Percentiles rank a stretch among this genome's conserved stretches.
Conservation (phyloP, 176 grass and related monocot species). For the Zoysia pacifica region DNA sequence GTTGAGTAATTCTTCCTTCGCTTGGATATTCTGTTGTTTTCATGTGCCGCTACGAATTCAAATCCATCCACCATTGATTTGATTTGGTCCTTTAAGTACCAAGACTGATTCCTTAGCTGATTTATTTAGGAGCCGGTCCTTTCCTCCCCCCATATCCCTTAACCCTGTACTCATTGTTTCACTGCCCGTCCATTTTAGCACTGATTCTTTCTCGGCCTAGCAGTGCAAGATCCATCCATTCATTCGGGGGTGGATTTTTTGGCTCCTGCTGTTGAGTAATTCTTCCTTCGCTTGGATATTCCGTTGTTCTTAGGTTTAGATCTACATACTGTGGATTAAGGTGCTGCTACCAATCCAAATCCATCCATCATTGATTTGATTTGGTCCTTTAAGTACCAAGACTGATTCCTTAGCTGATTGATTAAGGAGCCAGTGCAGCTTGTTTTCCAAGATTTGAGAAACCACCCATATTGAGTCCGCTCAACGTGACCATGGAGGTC, state of each 20-base stretch:
- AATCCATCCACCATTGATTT: slow-evolving; percentile 2
- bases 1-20: neutral
- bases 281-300: slow-evolving; percentile 7
- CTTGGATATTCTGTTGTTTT: slow-evolving; percentile 9
- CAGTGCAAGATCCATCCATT: neutral
- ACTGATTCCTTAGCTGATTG: neutral
- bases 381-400: neutral
- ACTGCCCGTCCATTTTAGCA: neutral
- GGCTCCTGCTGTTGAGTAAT: neutral
- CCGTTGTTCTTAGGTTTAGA: neutral
- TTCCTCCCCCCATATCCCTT: neutral
- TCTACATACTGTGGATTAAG: neutral
- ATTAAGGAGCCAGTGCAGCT: neutral
- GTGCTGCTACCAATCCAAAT: neutral
- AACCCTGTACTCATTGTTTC: neutral
- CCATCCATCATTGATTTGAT: neutral
- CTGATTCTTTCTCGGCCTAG: neutral
- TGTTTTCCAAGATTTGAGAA: neutral
- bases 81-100: neutral
- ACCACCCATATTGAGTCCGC: neutral
- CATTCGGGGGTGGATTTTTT: neutral
- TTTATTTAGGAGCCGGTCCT: neutral
- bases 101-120: neutral
- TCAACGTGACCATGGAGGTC: slow-evolving; percentile 71
- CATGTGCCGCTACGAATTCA: neutral